A percentile compares a stretch with the other conserved stretches of the same genome.
phyloP scores from a whole-genome alignment of 2,329 filamentous ascomycete species.

The Calonectria pseudoreteaudii region DNA sequence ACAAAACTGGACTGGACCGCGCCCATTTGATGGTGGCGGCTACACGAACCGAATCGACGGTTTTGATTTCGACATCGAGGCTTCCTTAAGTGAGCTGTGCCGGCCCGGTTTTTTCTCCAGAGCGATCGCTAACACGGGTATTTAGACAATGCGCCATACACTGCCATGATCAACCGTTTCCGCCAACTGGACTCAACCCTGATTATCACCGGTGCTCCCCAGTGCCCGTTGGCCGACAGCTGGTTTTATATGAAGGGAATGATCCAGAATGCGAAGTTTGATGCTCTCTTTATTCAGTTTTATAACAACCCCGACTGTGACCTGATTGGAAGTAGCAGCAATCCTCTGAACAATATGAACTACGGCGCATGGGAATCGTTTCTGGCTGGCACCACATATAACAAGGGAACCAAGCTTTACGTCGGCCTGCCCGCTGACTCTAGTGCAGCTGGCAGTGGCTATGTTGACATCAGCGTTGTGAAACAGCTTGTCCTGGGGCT shows the following conservation, averaged over 20 bases:
- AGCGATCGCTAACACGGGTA: neutral
- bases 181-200: slow-evolving; percentile 46
- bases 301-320: slow-evolving; percentile 60
- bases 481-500: slow-evolving; percentile 54
- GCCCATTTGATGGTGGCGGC: slow-evolving; percentile 51
- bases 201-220: slow-evolving; percentile 58
- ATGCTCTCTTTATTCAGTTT: slow-evolving; percentile 61
- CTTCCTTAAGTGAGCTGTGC: slow-evolving; percentile 43
- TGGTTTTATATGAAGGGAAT: slow-evolving; percentile 51
- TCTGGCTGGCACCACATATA: slow-evolving; percentile 47
- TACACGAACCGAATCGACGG: slow-evolving; percentile 48
- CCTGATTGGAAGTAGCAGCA: slow-evolving; percentile 43
- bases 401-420: slow-evolving; percentile 57
- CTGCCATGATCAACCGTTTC: slow-evolving; percentile 52
- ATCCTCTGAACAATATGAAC: slow-evolving; percentile 52
- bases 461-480: slow-evolving; percentile 49
- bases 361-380: slow-evolving; percentile 56
- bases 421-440: slow-evolving; percentile 55
- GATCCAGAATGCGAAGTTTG: slow-evolving; percentile 55
- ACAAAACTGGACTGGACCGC: slow-evolving; percentile 46
- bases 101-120: neutral
- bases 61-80: slow-evolving; percentile 58
- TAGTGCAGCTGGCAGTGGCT: slow-evolving; percentile 45
- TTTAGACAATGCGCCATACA: slow-evolving; percentile 50
- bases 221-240: slow-evolving; percentile 51